Evolutionary conservation across 768 basidiomycete genomes (phyloP), one percentile per base, ranked within the genome.

Genomic region (Termitomyces sp.): DNA sequence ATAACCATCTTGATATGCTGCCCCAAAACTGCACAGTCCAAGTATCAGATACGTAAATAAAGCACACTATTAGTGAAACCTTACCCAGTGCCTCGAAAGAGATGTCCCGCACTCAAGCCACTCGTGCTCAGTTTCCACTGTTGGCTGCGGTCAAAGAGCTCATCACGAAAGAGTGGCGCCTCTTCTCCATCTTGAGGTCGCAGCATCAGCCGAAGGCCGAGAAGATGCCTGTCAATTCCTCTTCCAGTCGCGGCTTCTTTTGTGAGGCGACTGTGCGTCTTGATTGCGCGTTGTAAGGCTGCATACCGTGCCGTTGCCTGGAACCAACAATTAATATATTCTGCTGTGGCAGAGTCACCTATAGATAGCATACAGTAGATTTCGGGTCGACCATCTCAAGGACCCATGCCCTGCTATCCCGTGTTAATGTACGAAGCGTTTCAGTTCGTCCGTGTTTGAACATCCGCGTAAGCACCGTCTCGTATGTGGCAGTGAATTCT

Each of bases 91-190:
- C 96, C 95, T 52, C 85, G 84, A 77, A 97, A 98, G 43, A 88
- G 78, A 65, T 86, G 82, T 0, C 95, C 95, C 31, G 91, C 89
- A 73, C 90, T 94, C 65, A 97, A 72, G 7, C 90, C 94, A 74
- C 92, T 96, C 7, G 95, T 96, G 63, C 90, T 92, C 45, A 97
- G 77, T 66, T 88, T 90, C 96, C 95, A 97, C 62, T 83, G 82
- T 64, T 89, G 82, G 66, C 91, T 93, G 60, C 81, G 81, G 25
- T 77, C 74, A 74, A 92, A 96, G 10, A 93, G 70, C 43, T 83
- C 78, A 73, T 97, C 94, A 5, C 91, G 85, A 67, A 97, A 91
- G 6, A 97, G 71, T 0, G 80, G 69, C 55, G 86, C 78, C 5
- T 68, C 70, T 72, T 91, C 88, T 42, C 82, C 85, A 36, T 81